Evolutionary conservation across 768 basidiomycete species (phyloP), one percentile per base, ranked within the genome.

Genomic region (Xerocomus spinulosus): DNA sequence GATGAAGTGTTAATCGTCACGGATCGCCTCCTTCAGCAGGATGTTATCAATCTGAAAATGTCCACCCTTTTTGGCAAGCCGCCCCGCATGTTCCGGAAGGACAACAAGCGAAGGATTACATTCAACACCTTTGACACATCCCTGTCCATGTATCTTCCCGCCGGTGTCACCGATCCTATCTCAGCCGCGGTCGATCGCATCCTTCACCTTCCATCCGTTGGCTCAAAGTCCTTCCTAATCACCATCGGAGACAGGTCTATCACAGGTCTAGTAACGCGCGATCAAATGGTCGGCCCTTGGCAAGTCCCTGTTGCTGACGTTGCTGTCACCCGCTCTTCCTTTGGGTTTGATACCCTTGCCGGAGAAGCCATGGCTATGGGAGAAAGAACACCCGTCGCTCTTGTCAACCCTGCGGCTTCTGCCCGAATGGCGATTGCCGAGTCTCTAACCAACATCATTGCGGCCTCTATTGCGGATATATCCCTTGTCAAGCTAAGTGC

Each of bases 361-460:
- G 96, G 96, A 5, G 96, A 99, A 69, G 93, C 95, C 4, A 98
- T 99, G 96, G 90, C 95, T 5, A 89, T 97, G 81, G 96, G 96
- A 12, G 96, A 99, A 70, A 83, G 95, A 49, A 92, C 96, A 0
- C 95, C 96, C 0, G 66, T 96, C 10, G 96, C 96, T 6, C 75
- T 99, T 18, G 77, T 98, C 44, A 79, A 76, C 56, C 80, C 94
- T 5, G 88, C 86, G 6, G 93, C 94, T 1, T 94, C 94, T 0
- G 95, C 94, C 2, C 82, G 93, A 25, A 93, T 99, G 86, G 95
- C 94, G 21, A 85, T 99, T 37, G 95, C 82, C 3, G 96, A 99
- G 65, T 79, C 96, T 1, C 76, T 99, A 35, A 92, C 87, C 57
- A 99, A 98, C 69, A 76, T 98, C 50, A 81, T 80, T 0, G 93